phyloP scores from a whole-genome alignment of 176 grass and related monocot genomes.

The Eleusine coracana region DNA sequence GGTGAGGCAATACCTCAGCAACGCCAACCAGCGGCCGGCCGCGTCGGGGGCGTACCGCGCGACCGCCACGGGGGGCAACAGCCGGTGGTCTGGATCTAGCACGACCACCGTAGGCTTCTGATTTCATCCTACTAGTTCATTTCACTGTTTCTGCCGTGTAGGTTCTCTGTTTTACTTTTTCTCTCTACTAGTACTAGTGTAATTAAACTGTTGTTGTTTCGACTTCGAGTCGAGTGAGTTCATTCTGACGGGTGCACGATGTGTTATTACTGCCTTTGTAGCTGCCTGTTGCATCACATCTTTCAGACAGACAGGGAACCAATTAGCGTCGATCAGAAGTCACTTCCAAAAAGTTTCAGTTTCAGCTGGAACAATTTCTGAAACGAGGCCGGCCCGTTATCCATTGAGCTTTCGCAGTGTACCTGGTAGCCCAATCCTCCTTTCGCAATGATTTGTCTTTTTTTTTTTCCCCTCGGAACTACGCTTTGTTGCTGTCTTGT shows the following conservation, averaged over 20 bases:
- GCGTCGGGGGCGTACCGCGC: conserved; percentile 30
- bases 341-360: too few relatives aligned
- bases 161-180: not conserved
- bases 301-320: not conserved
- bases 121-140: not conserved
- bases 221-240: not conserved
- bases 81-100: conserved; percentile 48
- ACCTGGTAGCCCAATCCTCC: not conserved
- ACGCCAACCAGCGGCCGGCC: conserved; percentile 54
- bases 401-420: not conserved
- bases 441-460: too few relatives aligned
- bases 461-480: too few relatives aligned
- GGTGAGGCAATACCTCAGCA: conserved; percentile 55
- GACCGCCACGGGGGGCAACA: not conserved
- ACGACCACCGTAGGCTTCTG: conserved; percentile 41
- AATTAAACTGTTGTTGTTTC: conserved; percentile 9
- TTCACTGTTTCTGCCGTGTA: not conserved
- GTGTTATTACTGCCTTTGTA: not conserved
- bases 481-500: too few relatives aligned
- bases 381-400: not conserved
- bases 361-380: not conserved
- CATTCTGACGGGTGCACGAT: not conserved
- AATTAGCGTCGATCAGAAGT: not conserved
- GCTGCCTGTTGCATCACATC: not conserved
- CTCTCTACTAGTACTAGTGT: not conserved